phyloP scores from a whole-genome alignment of 331 rosid genomes.

The Malus hybrid region DNA sequence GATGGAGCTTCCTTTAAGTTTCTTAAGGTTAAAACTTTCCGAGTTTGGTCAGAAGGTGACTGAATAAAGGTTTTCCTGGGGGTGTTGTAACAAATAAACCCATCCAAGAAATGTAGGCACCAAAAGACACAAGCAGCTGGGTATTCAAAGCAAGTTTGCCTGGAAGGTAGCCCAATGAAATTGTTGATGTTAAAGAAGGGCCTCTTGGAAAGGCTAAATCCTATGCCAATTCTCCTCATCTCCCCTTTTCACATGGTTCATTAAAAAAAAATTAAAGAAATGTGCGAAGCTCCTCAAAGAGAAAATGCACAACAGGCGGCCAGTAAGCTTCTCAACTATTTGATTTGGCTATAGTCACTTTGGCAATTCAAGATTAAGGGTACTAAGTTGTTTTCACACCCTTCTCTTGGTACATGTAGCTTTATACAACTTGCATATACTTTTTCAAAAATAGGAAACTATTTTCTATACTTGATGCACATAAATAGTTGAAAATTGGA shows the following conservation, averaged over 20 bases:
- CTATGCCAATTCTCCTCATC: constrained; percentile 40
- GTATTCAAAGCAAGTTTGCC: constrained; percentile 33
- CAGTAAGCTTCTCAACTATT: constrained; percentile 48
- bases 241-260: constrained; percentile 34
- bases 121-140: constrained; percentile 45
- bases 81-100: background rate
- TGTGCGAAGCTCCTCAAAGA: constrained; percentile 56
- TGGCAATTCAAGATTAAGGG: constrained; percentile 83
- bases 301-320: constrained; percentile 58
- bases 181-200: constrained; percentile 43
- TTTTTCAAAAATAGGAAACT: background rate
- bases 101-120: constrained; percentile 32
- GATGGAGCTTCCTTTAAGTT: background rate
- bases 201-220: constrained; percentile 41
- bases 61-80: background rate
- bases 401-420: constrained; percentile 84
- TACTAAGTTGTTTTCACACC: constrained; percentile 26
- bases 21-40: background rate
- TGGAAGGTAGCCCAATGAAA: constrained; percentile 37
- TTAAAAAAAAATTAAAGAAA: background rate
- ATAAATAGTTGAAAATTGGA: background rate
- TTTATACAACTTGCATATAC: background rate
- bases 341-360: constrained; percentile 69
- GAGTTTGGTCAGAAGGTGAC: background rate
- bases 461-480: background rate